Conservation (phyloP, 1,284 basidiomycete species). For the Anthracocystis setariae region DNA sequence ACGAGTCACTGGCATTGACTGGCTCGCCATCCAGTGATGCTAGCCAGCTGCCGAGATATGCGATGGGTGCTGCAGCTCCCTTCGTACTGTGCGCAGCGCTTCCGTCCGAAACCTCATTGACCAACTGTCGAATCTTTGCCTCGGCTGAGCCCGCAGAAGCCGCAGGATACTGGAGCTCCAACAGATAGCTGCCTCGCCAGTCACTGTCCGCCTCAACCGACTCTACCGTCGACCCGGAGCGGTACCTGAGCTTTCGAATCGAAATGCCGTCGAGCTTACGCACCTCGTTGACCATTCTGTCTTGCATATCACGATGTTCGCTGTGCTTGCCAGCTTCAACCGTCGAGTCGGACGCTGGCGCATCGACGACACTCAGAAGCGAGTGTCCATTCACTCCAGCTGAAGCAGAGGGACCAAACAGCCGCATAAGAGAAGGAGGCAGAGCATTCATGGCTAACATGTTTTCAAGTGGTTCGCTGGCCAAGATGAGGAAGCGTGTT, state of each 20-base stretch:
- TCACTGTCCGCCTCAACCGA: constrained; percentile 12
- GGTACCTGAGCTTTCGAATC: constrained; percentile 42
- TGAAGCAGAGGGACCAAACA: constrained; percentile 14
- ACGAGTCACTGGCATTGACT: background rate
- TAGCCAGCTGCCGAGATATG: constrained; percentile 39
- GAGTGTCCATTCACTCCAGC: constrained; percentile 16
- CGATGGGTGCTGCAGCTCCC: constrained; percentile 12
- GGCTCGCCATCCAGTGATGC: constrained; percentile 15
- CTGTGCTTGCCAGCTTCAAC: constrained; percentile 23
- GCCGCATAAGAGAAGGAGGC: constrained; percentile 19
- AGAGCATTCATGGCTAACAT: constrained; percentile 26
- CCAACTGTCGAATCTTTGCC: constrained; percentile 25
- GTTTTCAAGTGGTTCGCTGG: constrained; percentile 36
- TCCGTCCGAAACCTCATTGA: constrained; percentile 17
- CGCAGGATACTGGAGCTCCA: constrained; percentile 43
- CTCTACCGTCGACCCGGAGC: constrained; percentile 22
- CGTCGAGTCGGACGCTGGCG: constrained; percentile 17
- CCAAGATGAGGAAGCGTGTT: constrained; percentile 44
- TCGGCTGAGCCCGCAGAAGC: constrained; percentile 12
- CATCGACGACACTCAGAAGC: constrained; percentile 35
- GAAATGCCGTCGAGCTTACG: constrained; percentile 11
- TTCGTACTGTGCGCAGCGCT: constrained; percentile 8
- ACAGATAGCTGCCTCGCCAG: constrained; percentile 40
- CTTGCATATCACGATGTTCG: constrained; percentile 6
- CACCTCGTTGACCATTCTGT: constrained; percentile 19